Base-by-base conservation (phyloP, 2,329 filamentous ascomycete genomes). In the Periconia sp. region DNA sequence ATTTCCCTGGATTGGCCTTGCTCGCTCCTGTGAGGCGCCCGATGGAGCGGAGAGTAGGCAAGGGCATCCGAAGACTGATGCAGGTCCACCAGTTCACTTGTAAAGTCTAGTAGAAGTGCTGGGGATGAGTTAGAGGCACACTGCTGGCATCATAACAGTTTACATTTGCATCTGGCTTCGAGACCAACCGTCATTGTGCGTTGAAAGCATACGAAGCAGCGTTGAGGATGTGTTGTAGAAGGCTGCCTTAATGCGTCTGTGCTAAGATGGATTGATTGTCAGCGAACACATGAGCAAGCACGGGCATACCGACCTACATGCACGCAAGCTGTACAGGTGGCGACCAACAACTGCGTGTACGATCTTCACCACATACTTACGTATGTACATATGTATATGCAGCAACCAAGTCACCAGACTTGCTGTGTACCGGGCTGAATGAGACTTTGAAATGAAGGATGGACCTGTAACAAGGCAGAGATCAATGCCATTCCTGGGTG, bases 21-120 rank as follows among this genome's bases (percentile, higher is more conserved):
- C 47, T 58, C 49, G 49, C 33, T 57, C 47, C 52, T 55, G 57
- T 53, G 55, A 44, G 27, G 54, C 49, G 53, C 57, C 52, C 55
- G 47, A 57, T 52, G 51, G 53, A 58, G 46, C 68, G 68, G 68
- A 65, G 56, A 56, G 58, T 58, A 65, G 61, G 62, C 61, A 61
- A 61, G 41, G 42, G 45, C 50, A 58, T 63, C 68, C 64, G 64
- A 50, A 45, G 45, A 54, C 46, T 49, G 52, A 52, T 56, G 55
- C 49, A 40, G 48, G 30, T 42, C 19, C 40, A 17, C 35, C 44
- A 41, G 30, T 42, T 30, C 40, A 17, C 35, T 47, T 27, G 20
- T 19, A 33, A 45, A 44, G 31, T 48, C 6, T 23, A 18, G 23
- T 45, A 15, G 19, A 19, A 27, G 17, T 9, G 23, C 11, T 46